phyloP scores from a whole-genome alignment of 129 eudicot species.

The Chrysanthemum lavandulifolium region DNA sequence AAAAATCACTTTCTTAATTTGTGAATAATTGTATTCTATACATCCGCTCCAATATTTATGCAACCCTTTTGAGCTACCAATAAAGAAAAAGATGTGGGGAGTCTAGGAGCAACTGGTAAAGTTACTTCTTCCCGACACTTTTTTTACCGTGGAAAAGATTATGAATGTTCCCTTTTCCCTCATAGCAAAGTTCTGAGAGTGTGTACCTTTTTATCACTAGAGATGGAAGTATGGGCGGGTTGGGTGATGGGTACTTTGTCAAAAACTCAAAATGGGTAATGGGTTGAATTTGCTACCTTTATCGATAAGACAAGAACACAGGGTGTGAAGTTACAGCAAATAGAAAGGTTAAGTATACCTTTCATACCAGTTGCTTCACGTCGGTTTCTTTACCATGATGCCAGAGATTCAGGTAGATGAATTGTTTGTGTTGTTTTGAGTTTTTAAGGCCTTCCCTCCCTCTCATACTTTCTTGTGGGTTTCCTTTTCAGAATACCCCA shows the following conservation, averaged over 20 bases:
- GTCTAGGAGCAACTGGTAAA: neutral
- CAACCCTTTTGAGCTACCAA: conserved; percentile 12
- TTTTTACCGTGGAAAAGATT: neutral
- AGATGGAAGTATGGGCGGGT: neutral
- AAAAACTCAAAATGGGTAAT: neutral
- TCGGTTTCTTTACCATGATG: conserved; percentile 1
- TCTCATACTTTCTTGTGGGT: conserved; percentile 27
- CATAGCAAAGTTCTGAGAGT: neutral
- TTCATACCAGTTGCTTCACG: neutral
- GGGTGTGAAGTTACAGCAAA: too few species aligned
- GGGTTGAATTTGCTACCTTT: neutral
- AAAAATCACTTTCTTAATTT: neutral
- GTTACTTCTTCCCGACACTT: neutral
- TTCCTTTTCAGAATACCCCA: conserved; percentile 24
- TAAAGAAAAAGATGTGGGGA: neutral
- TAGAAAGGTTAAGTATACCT: neutral
- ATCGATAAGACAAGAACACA: neutral
- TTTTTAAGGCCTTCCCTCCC: conserved; percentile 15
- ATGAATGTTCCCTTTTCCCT: neutral
- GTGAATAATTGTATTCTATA: neutral
- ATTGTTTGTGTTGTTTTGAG: conserved; percentile 17
- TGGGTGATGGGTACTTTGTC: too few species aligned
- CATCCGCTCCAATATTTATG: neutral
- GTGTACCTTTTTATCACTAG: neutral
- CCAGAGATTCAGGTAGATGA: neutral